These are phyloP conservation scores for Cladobotryum mycophilum DNA, from an alignment of 2,329 filamentous ascomycete genomes.

Conservation along the genomic window DNA sequence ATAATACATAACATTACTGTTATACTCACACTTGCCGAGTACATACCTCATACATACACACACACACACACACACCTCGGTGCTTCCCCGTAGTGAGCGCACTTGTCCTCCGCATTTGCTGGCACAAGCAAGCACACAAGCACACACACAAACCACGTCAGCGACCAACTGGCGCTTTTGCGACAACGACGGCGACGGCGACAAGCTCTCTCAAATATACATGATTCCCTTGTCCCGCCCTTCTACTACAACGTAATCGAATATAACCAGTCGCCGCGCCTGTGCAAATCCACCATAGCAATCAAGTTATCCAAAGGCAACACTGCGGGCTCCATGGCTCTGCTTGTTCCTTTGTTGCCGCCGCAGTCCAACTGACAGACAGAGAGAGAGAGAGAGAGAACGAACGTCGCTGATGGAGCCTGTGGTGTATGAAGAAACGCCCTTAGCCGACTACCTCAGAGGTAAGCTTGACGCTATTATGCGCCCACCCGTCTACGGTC, in stretches of 20 bases:
- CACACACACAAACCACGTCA: background rate
- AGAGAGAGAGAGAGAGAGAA: conserved; percentile 7
- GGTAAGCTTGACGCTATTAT: conserved; percentile 45
- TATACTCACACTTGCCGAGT: too few relatives aligned
- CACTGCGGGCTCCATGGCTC: conserved; percentile 22
- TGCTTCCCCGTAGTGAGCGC: too few relatives aligned
- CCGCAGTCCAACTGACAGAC: conserved; percentile 17
- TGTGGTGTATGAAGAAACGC: conserved; percentile 78
- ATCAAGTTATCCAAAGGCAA: too few relatives aligned
- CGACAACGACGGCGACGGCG: too few relatives aligned
- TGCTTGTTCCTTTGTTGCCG: conserved; percentile 21
- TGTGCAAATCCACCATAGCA: too few relatives aligned
- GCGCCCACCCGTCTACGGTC: conserved; percentile 1
- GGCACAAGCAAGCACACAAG: background rate
- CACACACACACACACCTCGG: too few relatives aligned
- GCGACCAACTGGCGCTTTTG: conserved; percentile 6
- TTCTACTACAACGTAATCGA: too few relatives aligned
- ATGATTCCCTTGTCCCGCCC: too few relatives aligned
- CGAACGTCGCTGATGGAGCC: conserved; percentile 59
- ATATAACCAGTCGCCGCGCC: too few relatives aligned
- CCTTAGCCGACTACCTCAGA: conserved; percentile 83
- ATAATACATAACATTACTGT: too few relatives aligned
- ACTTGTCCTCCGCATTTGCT: conserved; percentile 5
- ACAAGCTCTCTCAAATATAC: too few relatives aligned
- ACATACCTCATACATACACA: too few relatives aligned